These are phyloP conservation scores for Candida orba DNA, from an alignment of 805 yeast species.

Conservation along the genomic window DNA sequence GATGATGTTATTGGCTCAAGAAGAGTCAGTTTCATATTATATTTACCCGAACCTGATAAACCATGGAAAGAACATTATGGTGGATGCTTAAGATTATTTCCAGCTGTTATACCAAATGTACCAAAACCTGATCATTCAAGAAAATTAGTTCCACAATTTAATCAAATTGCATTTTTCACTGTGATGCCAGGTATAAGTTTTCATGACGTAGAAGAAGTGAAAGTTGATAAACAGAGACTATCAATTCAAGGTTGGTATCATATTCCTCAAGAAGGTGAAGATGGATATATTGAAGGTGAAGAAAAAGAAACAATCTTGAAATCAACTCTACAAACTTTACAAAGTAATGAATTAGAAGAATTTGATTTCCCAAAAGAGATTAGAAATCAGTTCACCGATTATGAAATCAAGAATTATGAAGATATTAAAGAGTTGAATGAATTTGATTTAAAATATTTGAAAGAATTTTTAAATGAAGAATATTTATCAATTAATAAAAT, in stretches of 20 bases:
- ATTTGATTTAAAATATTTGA: conserved; percentile 43
- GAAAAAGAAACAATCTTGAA: conserved; percentile 69
- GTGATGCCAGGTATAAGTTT: conserved; percentile 95
- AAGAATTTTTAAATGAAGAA: conserved; percentile 47
- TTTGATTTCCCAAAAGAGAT: conserved; percentile 73
- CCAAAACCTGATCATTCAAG: conserved; percentile 71
- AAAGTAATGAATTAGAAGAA: conserved; percentile 67
- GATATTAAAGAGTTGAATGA: conserved; percentile 2
- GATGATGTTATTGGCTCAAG: conserved; percentile 97
- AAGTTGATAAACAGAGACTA: conserved; percentile 81
- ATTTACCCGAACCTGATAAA: conserved; percentile 87
- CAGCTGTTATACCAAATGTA: conserved; percentile 80
- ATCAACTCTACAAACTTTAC: conserved; percentile 74
- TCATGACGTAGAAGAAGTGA: conserved; percentile 97
- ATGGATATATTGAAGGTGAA: conserved; percentile 76
- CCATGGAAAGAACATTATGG: conserved; percentile 90
- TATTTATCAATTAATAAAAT: conserved; percentile 37
- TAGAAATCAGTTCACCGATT: conserved; percentile 35
- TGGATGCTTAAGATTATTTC: conserved; percentile 83
- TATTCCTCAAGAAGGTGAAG: conserved; percentile 90
- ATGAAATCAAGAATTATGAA: conserved; percentile 29
- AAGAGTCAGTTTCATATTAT: conserved; percentile 85
- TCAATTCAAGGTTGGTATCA: conserved; percentile 99
- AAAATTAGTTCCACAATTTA: conserved; percentile 84
- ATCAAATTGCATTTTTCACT: conserved; percentile 91